Conservation (phyloP, 495 filamentous ascomycete genomes). For the Aspergillus panamensis region DNA sequence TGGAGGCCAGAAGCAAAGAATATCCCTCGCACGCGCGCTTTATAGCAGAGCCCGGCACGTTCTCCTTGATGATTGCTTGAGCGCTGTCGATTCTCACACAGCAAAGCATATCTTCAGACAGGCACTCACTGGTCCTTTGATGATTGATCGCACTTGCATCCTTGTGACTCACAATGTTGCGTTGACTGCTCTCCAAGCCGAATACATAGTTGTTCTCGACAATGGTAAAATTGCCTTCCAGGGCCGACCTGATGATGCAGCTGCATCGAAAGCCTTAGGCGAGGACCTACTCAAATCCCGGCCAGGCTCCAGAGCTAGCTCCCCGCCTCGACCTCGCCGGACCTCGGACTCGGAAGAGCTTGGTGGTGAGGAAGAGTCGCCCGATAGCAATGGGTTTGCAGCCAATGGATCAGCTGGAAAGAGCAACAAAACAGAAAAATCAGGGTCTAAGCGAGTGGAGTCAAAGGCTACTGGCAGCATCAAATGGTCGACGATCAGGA, state of each 20-base stretch:
- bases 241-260: slow-evolving; percentile 71
- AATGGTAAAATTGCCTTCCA: slow-evolving; percentile 80
- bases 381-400: slow-evolving; percentile 27
- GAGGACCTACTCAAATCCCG: slow-evolving; percentile 76
- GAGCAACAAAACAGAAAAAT: slow-evolving; percentile 44
- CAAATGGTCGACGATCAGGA: slow-evolving; percentile 74
- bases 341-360: slow-evolving; percentile 55
- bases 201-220: slow-evolving; percentile 78
- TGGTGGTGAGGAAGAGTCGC: slow-evolving; percentile 11
- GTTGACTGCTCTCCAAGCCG: slow-evolving; percentile 72
- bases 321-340: slow-evolving; percentile 67
- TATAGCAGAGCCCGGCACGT: slow-evolving; percentile 91
- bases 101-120: slow-evolving; percentile 97
- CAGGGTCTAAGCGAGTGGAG: slow-evolving; percentile 59
- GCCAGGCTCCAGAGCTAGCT: slow-evolving; percentile 60
- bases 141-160: slow-evolving; percentile 86
- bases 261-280: slow-evolving; percentile 77
- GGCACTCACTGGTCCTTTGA: slow-evolving; percentile 84
- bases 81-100: slow-evolving; percentile 97
- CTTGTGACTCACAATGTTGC: slow-evolving; percentile 95
- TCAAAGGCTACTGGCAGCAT: slow-evolving; percentile 79
- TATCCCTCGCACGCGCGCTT: slow-evolving; percentile 88
- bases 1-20: slow-evolving; percentile 96
- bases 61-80: slow-evolving; percentile 91
- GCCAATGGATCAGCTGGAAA: slow-evolving; percentile 39